Percentiles rank a stretch among this genome's conserved stretches.
These are phyloP conservation scores for Dothistroma septosporum DNA, from an alignment of 2,329 filamentous ascomycete genomes.

Conservation along the genomic window DNA sequence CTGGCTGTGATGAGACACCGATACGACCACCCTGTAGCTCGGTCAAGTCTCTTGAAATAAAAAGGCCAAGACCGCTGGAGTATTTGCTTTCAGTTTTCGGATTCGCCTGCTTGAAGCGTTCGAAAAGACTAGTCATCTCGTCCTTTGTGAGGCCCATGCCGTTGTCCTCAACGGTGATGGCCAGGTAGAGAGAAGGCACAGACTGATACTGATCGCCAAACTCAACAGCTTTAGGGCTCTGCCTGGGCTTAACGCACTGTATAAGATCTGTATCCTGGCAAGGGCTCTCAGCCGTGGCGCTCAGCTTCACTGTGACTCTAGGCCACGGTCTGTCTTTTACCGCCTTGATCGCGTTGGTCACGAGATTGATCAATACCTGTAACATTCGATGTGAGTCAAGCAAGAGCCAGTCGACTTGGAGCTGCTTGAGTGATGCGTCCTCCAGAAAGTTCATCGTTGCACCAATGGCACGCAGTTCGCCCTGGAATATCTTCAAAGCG, in stretches of 20 bases:
- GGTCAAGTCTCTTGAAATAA: conserved; percentile 63
- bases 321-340: conserved; percentile 35
- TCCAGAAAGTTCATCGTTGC: conserved; percentile 26
- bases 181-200: conserved; percentile 30
- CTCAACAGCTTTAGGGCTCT: conserved; percentile 28
- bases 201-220: conserved; percentile 8
- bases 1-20: conserved; percentile 57
- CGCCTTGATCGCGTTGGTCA: conserved; percentile 46
- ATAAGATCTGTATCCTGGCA: conserved; percentile 39
- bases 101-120: conserved; percentile 65
- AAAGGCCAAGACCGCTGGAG: conserved; percentile 65
- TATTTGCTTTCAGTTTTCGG: conserved; percentile 64
- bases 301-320: conserved; percentile 33
- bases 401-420: conserved; percentile 24
- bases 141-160: conserved; percentile 38
- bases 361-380: conserved; percentile 37
- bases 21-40: conserved; percentile 68
- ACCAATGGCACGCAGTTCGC: conserved; percentile 34
- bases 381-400: conserved; percentile 30
- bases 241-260: conserved; percentile 37
- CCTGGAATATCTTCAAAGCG: conserved; percentile 40
- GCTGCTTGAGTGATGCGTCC: conserved; percentile 9
- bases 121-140: conserved; percentile 52
- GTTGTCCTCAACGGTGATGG: conserved; percentile 37
- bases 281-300: conserved; percentile 26